phyloP scores from a whole-genome alignment of 257 asterid genomes.

The Parsonsia alboflavescens region DNA sequence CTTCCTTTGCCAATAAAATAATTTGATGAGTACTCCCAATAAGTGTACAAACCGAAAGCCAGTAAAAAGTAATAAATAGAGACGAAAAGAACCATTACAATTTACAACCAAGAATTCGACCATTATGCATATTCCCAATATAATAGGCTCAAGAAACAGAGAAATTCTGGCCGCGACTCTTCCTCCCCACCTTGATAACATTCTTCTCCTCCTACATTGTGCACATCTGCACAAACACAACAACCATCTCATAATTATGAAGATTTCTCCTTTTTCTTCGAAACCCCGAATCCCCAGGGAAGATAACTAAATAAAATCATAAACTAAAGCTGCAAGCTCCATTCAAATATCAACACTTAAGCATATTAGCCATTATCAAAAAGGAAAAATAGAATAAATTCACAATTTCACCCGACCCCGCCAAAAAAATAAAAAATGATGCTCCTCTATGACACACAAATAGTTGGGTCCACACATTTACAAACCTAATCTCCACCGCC shows the following conservation, averaged over 20 bases:
- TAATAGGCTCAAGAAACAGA: constrained; percentile 31
- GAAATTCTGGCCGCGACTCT: constrained; percentile 57
- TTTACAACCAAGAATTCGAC: background rate
- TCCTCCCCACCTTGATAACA: constrained; percentile 42
- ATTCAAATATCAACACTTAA: background rate
- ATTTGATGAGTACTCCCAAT: background rate
- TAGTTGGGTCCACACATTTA: too few relatives aligned
- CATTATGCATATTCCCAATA: background rate
- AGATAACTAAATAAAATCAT: background rate
- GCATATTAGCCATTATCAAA: too few relatives aligned
- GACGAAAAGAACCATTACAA: background rate
- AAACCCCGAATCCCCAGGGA: background rate
- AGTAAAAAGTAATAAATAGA: too few relatives aligned
- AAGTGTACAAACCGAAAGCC: background rate
- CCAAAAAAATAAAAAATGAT: too few relatives aligned
- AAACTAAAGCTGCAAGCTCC: background rate
- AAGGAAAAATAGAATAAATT: too few relatives aligned
- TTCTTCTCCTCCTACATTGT: constrained; percentile 54
- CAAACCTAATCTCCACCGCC: background rate
- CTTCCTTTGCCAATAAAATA: background rate
- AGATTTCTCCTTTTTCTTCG: background rate
- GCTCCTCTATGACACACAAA: too few relatives aligned
- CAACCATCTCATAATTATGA: too few relatives aligned
- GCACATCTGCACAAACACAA: too few relatives aligned
- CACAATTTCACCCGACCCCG: too few relatives aligned